Evolutionary conservation across 2,329 filamentous ascomycete species (phyloP).

Genomic region (Tolypocladium amazonense): DNA sequence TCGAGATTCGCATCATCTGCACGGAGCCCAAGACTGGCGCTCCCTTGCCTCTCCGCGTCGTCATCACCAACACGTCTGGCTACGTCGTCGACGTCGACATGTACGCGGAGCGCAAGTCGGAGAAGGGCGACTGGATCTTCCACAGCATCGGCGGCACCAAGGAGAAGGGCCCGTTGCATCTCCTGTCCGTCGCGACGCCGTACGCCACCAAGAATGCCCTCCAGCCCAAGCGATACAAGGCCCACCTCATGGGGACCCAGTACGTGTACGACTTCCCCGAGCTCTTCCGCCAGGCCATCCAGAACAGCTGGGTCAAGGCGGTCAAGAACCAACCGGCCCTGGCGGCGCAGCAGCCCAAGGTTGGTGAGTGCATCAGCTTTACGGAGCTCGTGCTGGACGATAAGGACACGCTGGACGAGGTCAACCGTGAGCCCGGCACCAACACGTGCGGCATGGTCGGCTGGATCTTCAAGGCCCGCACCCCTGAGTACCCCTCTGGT

Average conservation of each 20-base stretch:
- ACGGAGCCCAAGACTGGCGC: slow-evolving; percentile 76
- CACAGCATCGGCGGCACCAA: slow-evolving; percentile 92
- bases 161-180: slow-evolving; percentile 91
- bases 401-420: slow-evolving; percentile 80
- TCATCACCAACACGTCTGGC: slow-evolving; percentile 96
- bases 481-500: slow-evolving; percentile 88
- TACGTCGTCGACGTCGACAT: slow-evolving; percentile 97
- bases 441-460: slow-evolving; percentile 98
- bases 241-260: slow-evolving; percentile 96
- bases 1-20: slow-evolving; percentile 97
- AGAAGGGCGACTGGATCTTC: slow-evolving; percentile 98
- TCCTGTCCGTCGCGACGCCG: slow-evolving; percentile 80
- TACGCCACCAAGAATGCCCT: slow-evolving; percentile 98
- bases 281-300: slow-evolving; percentile 94
- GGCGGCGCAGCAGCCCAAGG: slow-evolving; percentile 68
- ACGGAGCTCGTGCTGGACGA: slow-evolving; percentile 94
- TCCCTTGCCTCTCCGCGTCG: slow-evolving; percentile 85
- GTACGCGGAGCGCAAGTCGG: slow-evolving; percentile 94
- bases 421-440: slow-evolving; percentile 87
- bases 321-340: slow-evolving; percentile 64
- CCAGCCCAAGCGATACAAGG: slow-evolving; percentile 98
- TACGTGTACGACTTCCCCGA: slow-evolving; percentile 99
- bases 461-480: slow-evolving; percentile 90
- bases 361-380: slow-evolving; percentile 87
- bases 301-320: slow-evolving; percentile 82